These are phyloP conservation scores for Aureobasidium mangrovei DNA, from an alignment of 2,329 filamentous ascomycete genomes.

Conservation along the genomic window DNA sequence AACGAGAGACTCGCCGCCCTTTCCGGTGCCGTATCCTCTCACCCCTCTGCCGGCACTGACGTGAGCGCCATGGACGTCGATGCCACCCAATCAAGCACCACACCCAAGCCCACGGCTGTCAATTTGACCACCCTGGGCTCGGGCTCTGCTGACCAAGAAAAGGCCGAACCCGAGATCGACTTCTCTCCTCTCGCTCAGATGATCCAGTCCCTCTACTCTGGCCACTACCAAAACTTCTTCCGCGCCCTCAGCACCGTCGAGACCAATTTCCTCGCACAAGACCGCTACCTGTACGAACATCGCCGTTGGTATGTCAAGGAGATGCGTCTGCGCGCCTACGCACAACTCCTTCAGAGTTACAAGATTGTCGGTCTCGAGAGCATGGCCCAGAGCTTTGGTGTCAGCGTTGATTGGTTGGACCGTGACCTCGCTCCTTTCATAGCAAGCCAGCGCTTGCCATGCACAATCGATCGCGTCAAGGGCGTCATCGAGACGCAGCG, in stretches of 20 bases:
- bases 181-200: slow-evolving; percentile 81
- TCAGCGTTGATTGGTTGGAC: slow-evolving; percentile 92
- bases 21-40: slow-evolving; percentile 69
- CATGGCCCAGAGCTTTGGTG: slow-evolving; percentile 96
- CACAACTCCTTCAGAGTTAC: slow-evolving; percentile 95
- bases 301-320: slow-evolving; percentile 95
- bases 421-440: slow-evolving; percentile 93
- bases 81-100: slow-evolving; percentile 30
- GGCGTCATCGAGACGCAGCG: slow-evolving; percentile 97
- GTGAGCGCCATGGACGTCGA: slow-evolving; percentile 43
- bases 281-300: slow-evolving; percentile 93
- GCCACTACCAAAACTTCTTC: slow-evolving; percentile 93
- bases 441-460: slow-evolving; percentile 84
- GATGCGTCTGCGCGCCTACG: slow-evolving; percentile 93
- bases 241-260: slow-evolving; percentile 80
- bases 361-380: slow-evolving; percentile 91
- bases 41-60: slow-evolving; percentile 67
- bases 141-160: slow-evolving; percentile 58
- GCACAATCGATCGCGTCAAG: slow-evolving; percentile 94
- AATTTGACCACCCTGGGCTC: slow-evolving; percentile 77
- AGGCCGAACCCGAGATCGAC: slow-evolving; percentile 74
- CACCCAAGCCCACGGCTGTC: slow-evolving; percentile 59
- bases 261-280: slow-evolving; percentile 85
- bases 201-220: slow-evolving; percentile 84
- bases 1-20: slow-evolving; percentile 82